A percentile compares a stretch with the other conserved stretches of the same genome.
Evolutionary conservation across 192 early-diverging fungal genomes (phyloP).

Genomic region (Coemansia sp.): DNA sequence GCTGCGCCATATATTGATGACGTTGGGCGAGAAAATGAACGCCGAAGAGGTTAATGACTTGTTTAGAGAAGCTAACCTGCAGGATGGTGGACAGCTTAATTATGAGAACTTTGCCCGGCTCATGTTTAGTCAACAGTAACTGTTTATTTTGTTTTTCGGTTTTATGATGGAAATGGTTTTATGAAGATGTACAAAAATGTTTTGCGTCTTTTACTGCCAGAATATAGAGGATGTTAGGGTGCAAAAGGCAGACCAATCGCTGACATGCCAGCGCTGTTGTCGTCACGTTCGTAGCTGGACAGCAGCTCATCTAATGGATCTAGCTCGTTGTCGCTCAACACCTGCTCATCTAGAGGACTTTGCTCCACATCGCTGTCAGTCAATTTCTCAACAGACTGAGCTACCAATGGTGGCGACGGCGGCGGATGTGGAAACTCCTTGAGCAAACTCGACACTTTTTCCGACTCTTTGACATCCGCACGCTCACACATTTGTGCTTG

Average conservation of each 20-base stretch:
- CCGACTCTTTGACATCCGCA: background rate
- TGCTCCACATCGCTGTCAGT: background rate
- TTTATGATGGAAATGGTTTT: background rate
- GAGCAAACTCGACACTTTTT: conserved; percentile 3
- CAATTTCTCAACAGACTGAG: background rate
- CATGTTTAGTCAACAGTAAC: conserved; percentile 38
- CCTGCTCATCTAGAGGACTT: background rate
- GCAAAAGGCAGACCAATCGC: conserved; percentile 5
- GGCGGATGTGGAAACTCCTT: conserved; percentile 14
- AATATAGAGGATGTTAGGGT: background rate
- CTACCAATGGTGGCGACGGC: conserved; percentile 6
- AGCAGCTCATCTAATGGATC: conserved; percentile 8
- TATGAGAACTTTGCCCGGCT: conserved; percentile 83
- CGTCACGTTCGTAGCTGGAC: conserved; percentile 14
- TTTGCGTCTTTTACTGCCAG: background rate
- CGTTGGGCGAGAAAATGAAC: conserved; percentile 77
- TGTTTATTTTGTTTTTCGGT: background rate
- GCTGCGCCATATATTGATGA: conserved; percentile 90
- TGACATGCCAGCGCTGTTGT: background rate
- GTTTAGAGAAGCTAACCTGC: conserved; percentile 72
- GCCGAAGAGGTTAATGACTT: conserved; percentile 76
- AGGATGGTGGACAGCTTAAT: conserved; percentile 78
- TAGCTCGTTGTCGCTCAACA: conserved; percentile 1
- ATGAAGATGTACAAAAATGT: background rate
- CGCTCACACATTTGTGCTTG: background rate